A percentile compares a stretch with the other conserved stretches of the same genome.
These are phyloP conservation scores for Beauveria brongniartii DNA, from an alignment of 2,329 filamentous ascomycete genomes.

Conservation along the genomic window DNA sequence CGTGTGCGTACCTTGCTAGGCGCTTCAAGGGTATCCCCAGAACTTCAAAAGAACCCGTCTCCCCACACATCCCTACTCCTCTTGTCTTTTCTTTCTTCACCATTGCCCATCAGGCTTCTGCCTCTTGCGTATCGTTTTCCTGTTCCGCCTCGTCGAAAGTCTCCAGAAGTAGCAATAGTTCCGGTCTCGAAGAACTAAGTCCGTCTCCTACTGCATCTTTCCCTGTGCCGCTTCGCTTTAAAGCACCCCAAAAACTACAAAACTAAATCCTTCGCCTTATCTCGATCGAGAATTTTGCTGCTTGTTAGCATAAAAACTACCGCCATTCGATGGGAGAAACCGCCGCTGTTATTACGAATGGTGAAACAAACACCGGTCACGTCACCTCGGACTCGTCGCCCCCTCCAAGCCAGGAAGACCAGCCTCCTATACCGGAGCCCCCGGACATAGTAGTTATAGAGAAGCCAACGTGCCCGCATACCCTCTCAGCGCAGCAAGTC, in stretches of 20 bases:
- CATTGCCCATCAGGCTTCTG: conserved; percentile 11
- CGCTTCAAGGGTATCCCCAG: neutral
- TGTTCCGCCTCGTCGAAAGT: neutral
- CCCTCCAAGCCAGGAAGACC: conserved; percentile 28
- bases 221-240: conserved; percentile 8
- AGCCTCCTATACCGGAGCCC: conserved; percentile 32
- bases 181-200: neutral
- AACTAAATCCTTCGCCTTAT: neutral
- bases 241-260: neutral
- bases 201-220: conserved; percentile 10
- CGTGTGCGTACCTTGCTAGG: neutral
- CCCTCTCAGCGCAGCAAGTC: conserved; percentile 27
- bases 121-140: conserved; percentile 8
- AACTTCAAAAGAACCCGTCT: conserved; percentile 9
- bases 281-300: conserved; percentile 6
- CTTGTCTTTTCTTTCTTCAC: conserved; percentile 15
- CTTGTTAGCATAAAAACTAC: conserved; percentile 17
- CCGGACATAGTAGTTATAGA: conserved; percentile 28
- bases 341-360: conserved; percentile 30
- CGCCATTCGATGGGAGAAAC: conserved; percentile 35
- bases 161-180: neutral
- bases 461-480: conserved; percentile 28
- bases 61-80: conserved; percentile 17
- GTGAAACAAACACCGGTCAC: conserved; percentile 30
- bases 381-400: conserved; percentile 29